These are phyloP conservation scores for Batrachochytrium dendrobatidis DNA, from an alignment of 371 early-diverging fungal genomes.

Conservation along the genomic window DNA sequence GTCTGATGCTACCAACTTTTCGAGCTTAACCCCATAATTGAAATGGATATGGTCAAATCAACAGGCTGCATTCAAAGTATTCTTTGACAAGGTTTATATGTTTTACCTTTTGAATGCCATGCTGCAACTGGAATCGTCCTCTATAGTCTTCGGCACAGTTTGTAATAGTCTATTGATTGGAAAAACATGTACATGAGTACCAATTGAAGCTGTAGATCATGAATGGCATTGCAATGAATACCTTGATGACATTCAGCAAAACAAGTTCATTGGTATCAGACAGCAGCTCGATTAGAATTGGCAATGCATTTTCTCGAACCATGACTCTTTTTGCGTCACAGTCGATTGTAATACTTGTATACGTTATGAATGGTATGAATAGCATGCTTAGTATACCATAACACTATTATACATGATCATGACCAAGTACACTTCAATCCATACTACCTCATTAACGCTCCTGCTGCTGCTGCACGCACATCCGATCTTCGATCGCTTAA, in stretches of 20 bases:
- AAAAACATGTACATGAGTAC: too few species aligned
- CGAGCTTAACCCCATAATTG: conserved; percentile 16
- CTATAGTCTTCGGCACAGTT: conserved; percentile 49
- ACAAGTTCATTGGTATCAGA: conserved; percentile 34
- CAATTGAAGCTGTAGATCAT: background rate
- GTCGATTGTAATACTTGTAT: conserved; percentile 37
- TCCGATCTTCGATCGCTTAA: conserved; percentile 29
- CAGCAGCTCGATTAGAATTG: conserved; percentile 31
- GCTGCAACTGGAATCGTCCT: conserved; percentile 43
- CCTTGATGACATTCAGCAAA: conserved; percentile 40
- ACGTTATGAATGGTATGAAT: too few species aligned
- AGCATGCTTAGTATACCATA: background rate
- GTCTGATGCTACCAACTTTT: conserved; percentile 25
- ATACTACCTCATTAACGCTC: conserved; percentile 43
- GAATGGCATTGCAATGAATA: conserved; percentile 2
- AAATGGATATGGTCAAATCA: conserved; percentile 7
- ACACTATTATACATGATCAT: background rate
- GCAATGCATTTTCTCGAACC: conserved; percentile 33
- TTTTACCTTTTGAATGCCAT: conserved; percentile 32
- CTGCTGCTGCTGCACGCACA: conserved; percentile 43
- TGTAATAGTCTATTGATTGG: conserved; percentile 30
- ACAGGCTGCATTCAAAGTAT: background rate
- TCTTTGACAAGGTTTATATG: background rate
- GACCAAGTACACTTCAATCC: background rate
- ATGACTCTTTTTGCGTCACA: conserved; percentile 39